Base-by-base conservation (phyloP, 108 stramenopile species). In the Cyclotella distinguenda region DNA sequence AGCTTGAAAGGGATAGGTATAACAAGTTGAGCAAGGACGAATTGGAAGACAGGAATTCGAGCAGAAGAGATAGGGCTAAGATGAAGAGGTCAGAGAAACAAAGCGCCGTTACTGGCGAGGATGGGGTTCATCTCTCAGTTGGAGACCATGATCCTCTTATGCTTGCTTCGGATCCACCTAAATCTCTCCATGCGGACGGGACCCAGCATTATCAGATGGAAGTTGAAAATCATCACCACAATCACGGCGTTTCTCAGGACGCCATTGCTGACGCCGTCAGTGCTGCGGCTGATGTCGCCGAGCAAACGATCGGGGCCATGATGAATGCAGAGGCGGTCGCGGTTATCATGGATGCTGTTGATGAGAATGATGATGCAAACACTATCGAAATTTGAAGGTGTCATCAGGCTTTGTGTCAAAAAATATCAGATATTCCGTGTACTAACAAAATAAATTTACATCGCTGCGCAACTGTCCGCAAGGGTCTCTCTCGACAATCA, bases 1-100 rank as follows among this genome's bases (percentile, higher is more conserved):
- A 86, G 65, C 54, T 93, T 45, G 91, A 93, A 53, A 74, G 91
- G 19, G 88, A 93, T 23, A 76, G 91, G 25, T 93, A 93, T 72
- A 84, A 93, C 33, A 80, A 81, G 38, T 50, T 93, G 34, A 62
- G 53, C 9, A 78, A 88, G 26, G 80, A 77, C 18, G 85, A 86
- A 16, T 77, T 93, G 33, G 88, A 86, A 18, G 61, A 65, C 23
- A 81, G 86, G 60, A 93, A 93, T 74, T 72, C 81, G 19, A 86
- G 61, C 68, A 64, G 91, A 35, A 75, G 91, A 34, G 91, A 89
- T 45, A 76, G 91, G 32, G 91, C 91, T 22, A 85, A 85, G 36
- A 31, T 49, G 44, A 71, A 79, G 13, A 85, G 31, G 36, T 38
- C 25, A 28, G 18, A 22, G 32, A 9, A 7, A 60, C 28, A 5